These are phyloP conservation scores for Taiozyma sp. DNA, from an alignment of 1,139 yeast species.

Conservation along the genomic window DNA sequence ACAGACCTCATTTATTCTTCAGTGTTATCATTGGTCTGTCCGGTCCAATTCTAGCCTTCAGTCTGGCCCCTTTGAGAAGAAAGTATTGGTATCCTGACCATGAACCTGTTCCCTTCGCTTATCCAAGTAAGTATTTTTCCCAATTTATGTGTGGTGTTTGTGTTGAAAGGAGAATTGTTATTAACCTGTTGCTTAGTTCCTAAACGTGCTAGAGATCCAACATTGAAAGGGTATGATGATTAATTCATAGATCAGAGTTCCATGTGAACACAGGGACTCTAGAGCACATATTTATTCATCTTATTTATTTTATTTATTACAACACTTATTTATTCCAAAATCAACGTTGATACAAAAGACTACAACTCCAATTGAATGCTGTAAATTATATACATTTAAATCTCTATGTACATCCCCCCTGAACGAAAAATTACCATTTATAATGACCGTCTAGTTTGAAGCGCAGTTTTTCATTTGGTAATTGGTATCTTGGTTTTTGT, in stretches of 20 bases:
- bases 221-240: slow-evolving; percentile 55
- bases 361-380: neutral
- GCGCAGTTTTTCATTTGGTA: slow-evolving; percentile 38
- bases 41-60: slow-evolving; percentile 60
- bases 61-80: slow-evolving; percentile 67
- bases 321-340: slow-evolving; percentile 1
- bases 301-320: slow-evolving; percentile 2
- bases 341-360: neutral
- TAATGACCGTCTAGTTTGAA: slow-evolving; percentile 43
- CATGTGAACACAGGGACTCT: neutral
- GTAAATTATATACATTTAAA: neutral
- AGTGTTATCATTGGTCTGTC: slow-evolving; percentile 63
- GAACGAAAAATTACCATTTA: slow-evolving; percentile 38
- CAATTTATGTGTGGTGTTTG: neutral
- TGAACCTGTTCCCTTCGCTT: slow-evolving; percentile 60
- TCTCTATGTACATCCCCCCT: slow-evolving; percentile 2
- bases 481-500: slow-evolving; percentile 43
- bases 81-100: slow-evolving; percentile 65
- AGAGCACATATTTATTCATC: neutral
- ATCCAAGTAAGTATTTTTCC: slow-evolving; percentile 42
- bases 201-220: slow-evolving; percentile 44
- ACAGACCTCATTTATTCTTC: slow-evolving; percentile 72
- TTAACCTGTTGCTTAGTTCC: slow-evolving; percentile 32
- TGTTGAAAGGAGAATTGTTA: neutral
- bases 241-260: slow-evolving; percentile 2